A percentile compares a stretch with the other conserved stretches of the same genome.
These are phyloP conservation scores for Plasmopara viticola DNA, from an alignment of 352 stramenopile species.

Conservation along the genomic window DNA sequence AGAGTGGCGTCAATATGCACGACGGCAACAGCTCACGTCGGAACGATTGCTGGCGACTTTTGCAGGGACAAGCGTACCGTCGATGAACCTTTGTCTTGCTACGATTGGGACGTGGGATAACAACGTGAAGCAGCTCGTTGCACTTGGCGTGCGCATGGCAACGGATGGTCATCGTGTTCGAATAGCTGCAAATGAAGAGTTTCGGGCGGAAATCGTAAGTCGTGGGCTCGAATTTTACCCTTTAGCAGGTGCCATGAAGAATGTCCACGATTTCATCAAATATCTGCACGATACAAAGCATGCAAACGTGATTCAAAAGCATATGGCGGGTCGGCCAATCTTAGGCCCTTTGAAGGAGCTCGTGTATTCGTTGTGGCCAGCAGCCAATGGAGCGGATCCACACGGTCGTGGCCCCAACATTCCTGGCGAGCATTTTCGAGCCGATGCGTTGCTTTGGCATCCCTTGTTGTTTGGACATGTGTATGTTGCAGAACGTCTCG, in stretches of 20 bases:
- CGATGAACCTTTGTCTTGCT: slow-evolving; percentile 42
- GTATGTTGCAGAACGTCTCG: slow-evolving; percentile 35
- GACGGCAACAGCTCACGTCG: slow-evolving; percentile 21
- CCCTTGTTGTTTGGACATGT: slow-evolving; percentile 35
- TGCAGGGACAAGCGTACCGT: slow-evolving; percentile 10
- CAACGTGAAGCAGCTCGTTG: slow-evolving; percentile 46
- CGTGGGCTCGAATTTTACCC: slow-evolving; percentile 48
- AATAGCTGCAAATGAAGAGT: slow-evolving; percentile 65
- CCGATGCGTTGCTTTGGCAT: slow-evolving; percentile 37
- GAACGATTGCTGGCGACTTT: slow-evolving; percentile 18
- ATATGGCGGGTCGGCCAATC: slow-evolving; percentile 16
- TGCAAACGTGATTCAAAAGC: slow-evolving; percentile 21
- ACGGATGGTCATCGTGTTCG: slow-evolving; percentile 74
- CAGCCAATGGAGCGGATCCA: slow-evolving; percentile 22
- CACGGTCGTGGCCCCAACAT: slow-evolving; percentile 21
- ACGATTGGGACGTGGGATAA: slow-evolving; percentile 46
- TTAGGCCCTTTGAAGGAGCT: slow-evolving; percentile 25
- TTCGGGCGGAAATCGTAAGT: slow-evolving; percentile 42
- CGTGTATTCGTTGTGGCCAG: slow-evolving; percentile 34
- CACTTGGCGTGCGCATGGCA: slow-evolving; percentile 52
- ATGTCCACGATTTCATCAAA: slow-evolving; percentile 33
- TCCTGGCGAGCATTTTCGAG: slow-evolving; percentile 33
- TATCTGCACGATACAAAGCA: slow-evolving; percentile 28
- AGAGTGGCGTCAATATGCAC: slow-evolving; percentile 23
- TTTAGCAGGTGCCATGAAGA: slow-evolving; percentile 24